Percentiles rank a stretch among this genome's conserved stretches.
Evolutionary conservation across 805 yeast genomes (phyloP).

Genomic region (Zygosaccharomyces rouxii): DNA sequence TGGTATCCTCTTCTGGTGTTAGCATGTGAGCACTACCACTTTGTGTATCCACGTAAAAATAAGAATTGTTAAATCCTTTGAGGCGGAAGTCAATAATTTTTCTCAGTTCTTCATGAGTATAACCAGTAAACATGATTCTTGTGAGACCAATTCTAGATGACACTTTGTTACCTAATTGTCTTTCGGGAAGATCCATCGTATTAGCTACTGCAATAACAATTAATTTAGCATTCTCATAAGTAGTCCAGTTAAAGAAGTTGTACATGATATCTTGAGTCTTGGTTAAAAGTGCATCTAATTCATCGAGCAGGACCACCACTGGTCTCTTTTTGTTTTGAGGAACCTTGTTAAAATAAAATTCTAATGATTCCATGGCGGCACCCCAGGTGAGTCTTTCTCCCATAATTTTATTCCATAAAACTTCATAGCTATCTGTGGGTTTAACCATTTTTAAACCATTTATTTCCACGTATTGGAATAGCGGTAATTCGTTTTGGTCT

Average conservation of each 20-base stretch:
- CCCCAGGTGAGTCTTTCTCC: slow-evolving; percentile 55
- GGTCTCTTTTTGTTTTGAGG: slow-evolving; percentile 35
- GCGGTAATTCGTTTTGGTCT: slow-evolving; percentile 37
- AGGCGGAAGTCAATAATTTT: slow-evolving; percentile 70
- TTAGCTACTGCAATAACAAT: slow-evolving; percentile 93
- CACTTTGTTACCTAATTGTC: slow-evolving; percentile 79
- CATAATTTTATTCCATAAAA: slow-evolving; percentile 71
- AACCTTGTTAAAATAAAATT: slow-evolving; percentile 55
- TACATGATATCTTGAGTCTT: slow-evolving; percentile 79
- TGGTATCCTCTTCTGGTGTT: slow-evolving; percentile 14
- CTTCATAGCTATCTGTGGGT: slow-evolving; percentile 78
- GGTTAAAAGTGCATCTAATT: slow-evolving; percentile 85
- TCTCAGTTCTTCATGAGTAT: slow-evolving; percentile 72
- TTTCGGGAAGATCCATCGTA: slow-evolving; percentile 95
- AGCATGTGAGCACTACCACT: slow-evolving; percentile 38
- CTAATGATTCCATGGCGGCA: slow-evolving; percentile 64
- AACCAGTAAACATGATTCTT: slow-evolving; percentile 84
- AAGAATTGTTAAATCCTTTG: slow-evolving; percentile 41
- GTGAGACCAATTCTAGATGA: slow-evolving; percentile 87
- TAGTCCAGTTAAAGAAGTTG: slow-evolving; percentile 97
- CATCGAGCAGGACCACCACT: slow-evolving; percentile 80
- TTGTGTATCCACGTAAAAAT: slow-evolving; percentile 33
- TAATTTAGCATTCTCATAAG: slow-evolving; percentile 69
- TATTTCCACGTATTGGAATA: slow-evolving; percentile 76
- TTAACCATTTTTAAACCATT: slow-evolving; percentile 83